phyloP scores from a whole-genome alignment of 257 asterid genomes.

The Salvia miltiorrhiza region DNA sequence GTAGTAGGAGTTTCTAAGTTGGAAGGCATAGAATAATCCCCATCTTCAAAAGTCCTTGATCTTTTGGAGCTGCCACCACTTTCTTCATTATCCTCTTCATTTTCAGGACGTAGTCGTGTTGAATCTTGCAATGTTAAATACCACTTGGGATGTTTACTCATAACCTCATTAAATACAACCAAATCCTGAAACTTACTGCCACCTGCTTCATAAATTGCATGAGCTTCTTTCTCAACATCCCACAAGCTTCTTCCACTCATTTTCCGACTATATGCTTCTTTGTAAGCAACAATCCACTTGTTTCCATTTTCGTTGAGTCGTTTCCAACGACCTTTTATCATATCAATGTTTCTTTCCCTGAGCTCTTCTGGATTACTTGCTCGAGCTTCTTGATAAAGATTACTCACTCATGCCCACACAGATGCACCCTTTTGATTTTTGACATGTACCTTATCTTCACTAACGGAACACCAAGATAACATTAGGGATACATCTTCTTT shows the following conservation, averaged over 20 bases:
- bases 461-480: not conserved
- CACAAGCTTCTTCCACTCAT: not conserved
- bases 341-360: not conserved
- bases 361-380: not conserved
- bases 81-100: not conserved
- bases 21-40: not conserved
- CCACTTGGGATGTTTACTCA: slow-evolving; percentile 3
- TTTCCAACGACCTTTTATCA: not conserved
- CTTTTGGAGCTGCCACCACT: not conserved
- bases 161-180: not conserved
- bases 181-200: not conserved
- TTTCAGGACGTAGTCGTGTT: not conserved
- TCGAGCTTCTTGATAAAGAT: not conserved
- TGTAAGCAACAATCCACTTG: slow-evolving; percentile 1
- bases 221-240: not conserved
- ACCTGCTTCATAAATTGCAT: not conserved
- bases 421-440: not conserved
- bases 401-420: not conserved
- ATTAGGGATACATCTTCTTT: not conserved
- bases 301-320: not conserved
- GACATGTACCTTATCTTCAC: not conserved
- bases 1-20: not conserved
- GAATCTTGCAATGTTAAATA: not conserved
- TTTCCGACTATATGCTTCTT: slow-evolving; percentile 6
- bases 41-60: not conserved